Evolutionary conservation across 2,329 filamentous ascomycete genomes (phyloP).

Genomic region (Phialemoniopsis sp.): DNA sequence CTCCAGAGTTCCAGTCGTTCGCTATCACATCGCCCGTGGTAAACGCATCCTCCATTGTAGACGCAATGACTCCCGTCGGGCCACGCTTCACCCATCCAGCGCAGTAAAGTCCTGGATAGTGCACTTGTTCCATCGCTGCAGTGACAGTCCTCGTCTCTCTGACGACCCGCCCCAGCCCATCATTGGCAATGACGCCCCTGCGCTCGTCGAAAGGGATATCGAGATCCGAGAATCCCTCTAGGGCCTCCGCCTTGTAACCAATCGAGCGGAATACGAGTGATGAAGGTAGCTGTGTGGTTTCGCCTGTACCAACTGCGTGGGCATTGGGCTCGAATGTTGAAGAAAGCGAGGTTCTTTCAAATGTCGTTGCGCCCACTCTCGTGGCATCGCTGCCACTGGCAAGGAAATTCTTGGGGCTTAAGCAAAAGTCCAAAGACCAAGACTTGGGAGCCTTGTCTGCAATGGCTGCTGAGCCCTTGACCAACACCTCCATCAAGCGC

Average conservation of each 20-base stretch:
- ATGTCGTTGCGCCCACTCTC: slow-evolving; percentile 61
- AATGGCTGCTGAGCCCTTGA: slow-evolving; percentile 63
- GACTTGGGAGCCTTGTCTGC: slow-evolving; percentile 51
- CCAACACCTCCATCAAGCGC: slow-evolving; percentile 75
- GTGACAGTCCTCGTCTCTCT: slow-evolving; percentile 26
- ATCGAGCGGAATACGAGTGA: slow-evolving; percentile 87
- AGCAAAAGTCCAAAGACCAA: slow-evolving; percentile 83
- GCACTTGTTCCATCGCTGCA: slow-evolving; percentile 33
- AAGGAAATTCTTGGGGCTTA: slow-evolving; percentile 70
- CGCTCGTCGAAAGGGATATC: slow-evolving; percentile 74
- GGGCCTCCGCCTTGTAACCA: slow-evolving; percentile 78
- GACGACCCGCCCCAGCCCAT: slow-evolving; percentile 69
- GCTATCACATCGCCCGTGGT: slow-evolving; percentile 79
- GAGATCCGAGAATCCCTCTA: slow-evolving; percentile 70
- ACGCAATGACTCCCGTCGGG: slow-evolving; percentile 92
- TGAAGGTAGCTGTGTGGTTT: slow-evolving; percentile 53
- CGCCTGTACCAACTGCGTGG: slow-evolving; percentile 42
- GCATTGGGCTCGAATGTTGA: slow-evolving; percentile 50
- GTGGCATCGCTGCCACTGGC: slow-evolving; percentile 37
- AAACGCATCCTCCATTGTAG: slow-evolving; percentile 94
- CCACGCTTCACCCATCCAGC: slow-evolving; percentile 96
- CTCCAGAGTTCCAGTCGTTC: slow-evolving; percentile 62
- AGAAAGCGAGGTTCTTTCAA: slow-evolving; percentile 56
- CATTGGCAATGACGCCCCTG: slow-evolving; percentile 77
- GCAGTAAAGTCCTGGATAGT: slow-evolving; percentile 74